Evolutionary conservation across 192 early-diverging fungal species (phyloP).

Genomic region (Rhizoclosmatium sp.): DNA sequence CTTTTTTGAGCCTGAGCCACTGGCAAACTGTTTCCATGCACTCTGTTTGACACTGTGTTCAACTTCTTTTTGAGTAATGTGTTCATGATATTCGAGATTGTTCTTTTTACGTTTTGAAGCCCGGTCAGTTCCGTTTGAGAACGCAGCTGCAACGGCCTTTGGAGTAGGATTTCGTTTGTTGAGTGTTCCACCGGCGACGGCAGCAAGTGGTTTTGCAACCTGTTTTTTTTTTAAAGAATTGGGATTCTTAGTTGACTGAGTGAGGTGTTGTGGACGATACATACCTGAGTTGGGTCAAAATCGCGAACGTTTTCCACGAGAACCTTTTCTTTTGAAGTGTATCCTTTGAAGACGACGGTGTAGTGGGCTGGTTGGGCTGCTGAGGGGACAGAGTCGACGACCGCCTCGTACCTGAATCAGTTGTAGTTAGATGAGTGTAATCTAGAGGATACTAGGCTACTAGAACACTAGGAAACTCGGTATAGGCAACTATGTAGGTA

Average conservation of each 20-base stretch:
- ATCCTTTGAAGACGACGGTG: conserved; percentile 70
- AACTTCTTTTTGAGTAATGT: conserved; percentile 52
- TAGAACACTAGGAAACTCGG: conserved; percentile 47
- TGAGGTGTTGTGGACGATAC: neutral
- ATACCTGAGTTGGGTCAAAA: conserved; percentile 34
- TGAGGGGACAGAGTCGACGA: conserved; percentile 63
- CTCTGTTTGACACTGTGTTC: conserved; percentile 78
- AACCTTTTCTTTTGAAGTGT: conserved; percentile 61
- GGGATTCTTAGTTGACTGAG: neutral
- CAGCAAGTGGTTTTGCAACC: conserved; percentile 33
- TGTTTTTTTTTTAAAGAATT: neutral
- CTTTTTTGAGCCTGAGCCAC: conserved; percentile 52
- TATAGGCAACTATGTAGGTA: conserved; percentile 1
- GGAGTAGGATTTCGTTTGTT: conserved; percentile 34
- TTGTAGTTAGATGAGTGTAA: conserved; percentile 13
- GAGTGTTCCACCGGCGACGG: conserved; percentile 33
- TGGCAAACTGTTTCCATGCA: conserved; percentile 79
- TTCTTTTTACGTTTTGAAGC: conserved; percentile 62
- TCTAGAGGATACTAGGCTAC: neutral
- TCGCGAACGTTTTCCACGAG: conserved; percentile 55
- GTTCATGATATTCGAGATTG: conserved; percentile 44
- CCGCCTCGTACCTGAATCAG: conserved; percentile 61
- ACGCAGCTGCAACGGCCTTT: conserved; percentile 33
- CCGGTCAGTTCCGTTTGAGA: conserved; percentile 51
- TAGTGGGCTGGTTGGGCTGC: conserved; percentile 35